Base-by-base conservation (phyloP, 2,329 filamentous ascomycete genomes). In the Pyrenochaeta sp. region DNA sequence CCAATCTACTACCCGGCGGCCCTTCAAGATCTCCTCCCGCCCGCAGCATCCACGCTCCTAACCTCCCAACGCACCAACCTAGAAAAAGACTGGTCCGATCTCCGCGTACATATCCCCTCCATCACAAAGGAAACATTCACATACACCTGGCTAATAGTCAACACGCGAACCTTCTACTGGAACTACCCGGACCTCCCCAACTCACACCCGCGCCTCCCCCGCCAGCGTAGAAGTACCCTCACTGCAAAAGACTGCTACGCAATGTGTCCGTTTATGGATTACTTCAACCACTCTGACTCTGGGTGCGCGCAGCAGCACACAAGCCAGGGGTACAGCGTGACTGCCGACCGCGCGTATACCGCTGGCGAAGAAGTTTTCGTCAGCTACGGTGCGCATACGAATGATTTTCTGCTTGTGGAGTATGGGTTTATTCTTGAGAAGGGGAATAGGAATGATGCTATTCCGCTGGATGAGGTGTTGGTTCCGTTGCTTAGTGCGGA, bases 331-430 rank as follows among this genome's bases (percentile, higher is more conserved):
- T 91, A 87, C 77, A 81, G 79, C 25, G 81, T 91, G 46, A 81
- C 77, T 19, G 83, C 86, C 2, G 77, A 82, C 46, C 74, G 79
- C 1, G 70, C 78, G 0, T 88, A 90, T 67, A 73, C 72, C 1
- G 67, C 74, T 2, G 88, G 87, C 8, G 85, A 90, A 22, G 90
- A 93, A 77, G 78, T 93, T 0, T 86, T 84, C 58, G 86, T 91
- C 27, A 87, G 84, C 28, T 93, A 93, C 67, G 91, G 91, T 2
- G 74, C 82, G 1, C 90, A 93, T 72, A 84, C 84, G 28, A 91
- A 91, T 61, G 90, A 93, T 70, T 90, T 91, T 64, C 77, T 93
- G 19, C 82, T 93, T 2, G 84, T 86, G 0, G 90, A 92, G 75
- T 93, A 84, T 54, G 81, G 81, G n/a, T 84, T 84, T 66, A 73